Percentiles rank a stretch among this genome's conserved stretches.
Evolutionary conservation across 495 filamentous ascomycete species (phyloP).

Genomic region (Amorphotheca resinae): DNA sequence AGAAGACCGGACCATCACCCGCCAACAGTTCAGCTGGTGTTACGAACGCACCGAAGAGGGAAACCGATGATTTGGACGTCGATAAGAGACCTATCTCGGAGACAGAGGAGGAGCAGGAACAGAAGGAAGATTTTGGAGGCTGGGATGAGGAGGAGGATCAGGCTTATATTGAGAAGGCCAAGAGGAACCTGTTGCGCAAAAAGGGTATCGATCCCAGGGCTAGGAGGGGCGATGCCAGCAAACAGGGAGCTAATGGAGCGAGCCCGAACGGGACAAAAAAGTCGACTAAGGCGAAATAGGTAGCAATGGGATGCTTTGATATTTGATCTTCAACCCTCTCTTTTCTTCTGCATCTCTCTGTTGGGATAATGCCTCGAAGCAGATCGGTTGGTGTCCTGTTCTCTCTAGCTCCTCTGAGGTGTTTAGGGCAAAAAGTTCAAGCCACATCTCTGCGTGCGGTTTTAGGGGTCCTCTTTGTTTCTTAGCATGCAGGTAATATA

Average conservation of each 20-base stretch:
- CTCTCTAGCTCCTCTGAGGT: no score
- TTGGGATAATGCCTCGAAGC: no score
- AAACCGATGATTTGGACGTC: slow-evolving; percentile 30
- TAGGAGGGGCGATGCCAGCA: slow-evolving; percentile 8
- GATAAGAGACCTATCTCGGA: slow-evolving; percentile 38
- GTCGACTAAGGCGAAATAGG: not conserved
- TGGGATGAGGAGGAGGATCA: slow-evolving; percentile 80
- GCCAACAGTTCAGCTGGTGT: slow-evolving; percentile 18
- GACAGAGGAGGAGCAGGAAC: slow-evolving; percentile 29
- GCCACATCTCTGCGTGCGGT: no score
- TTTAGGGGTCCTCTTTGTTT: no score
- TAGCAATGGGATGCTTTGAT: not conserved
- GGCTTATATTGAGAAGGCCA: slow-evolving; percentile 66
- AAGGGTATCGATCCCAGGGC: slow-evolving; percentile 39
- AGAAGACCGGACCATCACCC: slow-evolving; percentile 73
- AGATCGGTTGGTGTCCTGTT: no score
- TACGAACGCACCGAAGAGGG: slow-evolving; percentile 15
- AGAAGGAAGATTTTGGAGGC: slow-evolving; percentile 58
- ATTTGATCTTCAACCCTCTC: no score
- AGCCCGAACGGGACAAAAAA: not conserved
- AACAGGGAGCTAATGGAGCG: slow-evolving; percentile 3
- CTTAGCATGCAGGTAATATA: no score
- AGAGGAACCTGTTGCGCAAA: slow-evolving; percentile 41
- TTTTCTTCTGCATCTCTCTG: no score
- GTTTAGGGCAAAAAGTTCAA: no score